These are phyloP conservation scores for Ceratobasidium sp. DNA, from an alignment of 1,284 basidiomycete genomes.

Conservation along the genomic window DNA sequence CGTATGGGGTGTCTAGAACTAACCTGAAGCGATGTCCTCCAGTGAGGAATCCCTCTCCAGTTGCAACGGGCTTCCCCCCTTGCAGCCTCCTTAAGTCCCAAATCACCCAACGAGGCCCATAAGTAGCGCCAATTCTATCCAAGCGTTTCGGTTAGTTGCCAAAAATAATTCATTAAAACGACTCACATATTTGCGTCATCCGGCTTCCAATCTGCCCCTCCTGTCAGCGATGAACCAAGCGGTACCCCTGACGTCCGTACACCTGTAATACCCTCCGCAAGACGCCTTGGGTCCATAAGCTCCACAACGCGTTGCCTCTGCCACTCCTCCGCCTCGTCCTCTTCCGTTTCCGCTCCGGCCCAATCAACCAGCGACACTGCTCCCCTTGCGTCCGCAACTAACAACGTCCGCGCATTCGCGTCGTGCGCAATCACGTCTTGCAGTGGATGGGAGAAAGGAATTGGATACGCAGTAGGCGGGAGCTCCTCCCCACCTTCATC, in stretches of 20 bases:
- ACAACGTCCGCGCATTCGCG: constrained; percentile 75
- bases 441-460: constrained; percentile 77
- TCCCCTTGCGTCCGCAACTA: constrained; percentile 79
- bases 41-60: constrained; percentile 72
- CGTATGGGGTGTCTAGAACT: constrained; percentile 48
- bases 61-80: constrained; percentile 76
- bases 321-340: constrained; percentile 63
- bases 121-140: constrained; percentile 76
- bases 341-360: constrained; percentile 73
- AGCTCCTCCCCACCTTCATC: constrained; percentile 36
- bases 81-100: constrained; percentile 79
- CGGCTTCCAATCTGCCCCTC: constrained; percentile 75
- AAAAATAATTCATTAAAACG: not conserved
- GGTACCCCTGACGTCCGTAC: constrained; percentile 48
- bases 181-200: constrained; percentile 78
- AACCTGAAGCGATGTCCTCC: constrained; percentile 78
- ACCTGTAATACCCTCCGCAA: constrained; percentile 68
- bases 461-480: constrained; percentile 76
- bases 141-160: constrained; percentile 44
- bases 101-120: constrained; percentile 74
- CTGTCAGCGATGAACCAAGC: constrained; percentile 62
- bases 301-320: constrained; percentile 75
- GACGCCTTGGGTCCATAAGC: constrained; percentile 74
- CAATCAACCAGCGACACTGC: constrained; percentile 82
- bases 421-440: constrained; percentile 78